phyloP scores from a whole-genome alignment of 352 stramenopile genomes.

The Pythium coloratum region DNA sequence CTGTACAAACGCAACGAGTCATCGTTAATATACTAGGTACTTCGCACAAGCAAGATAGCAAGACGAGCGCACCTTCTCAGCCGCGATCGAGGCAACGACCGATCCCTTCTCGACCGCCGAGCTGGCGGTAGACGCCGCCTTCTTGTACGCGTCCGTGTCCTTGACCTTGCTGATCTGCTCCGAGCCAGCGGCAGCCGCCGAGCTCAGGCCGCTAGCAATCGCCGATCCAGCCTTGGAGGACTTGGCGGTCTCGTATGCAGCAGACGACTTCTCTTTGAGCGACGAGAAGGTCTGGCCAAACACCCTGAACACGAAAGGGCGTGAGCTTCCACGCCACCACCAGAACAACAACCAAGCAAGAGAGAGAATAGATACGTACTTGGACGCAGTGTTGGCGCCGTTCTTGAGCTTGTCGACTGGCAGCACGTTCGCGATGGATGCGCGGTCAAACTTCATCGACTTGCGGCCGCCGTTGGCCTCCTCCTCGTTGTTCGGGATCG shows the following conservation, averaged over 20 bases:
- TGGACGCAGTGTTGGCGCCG: slow-evolving; percentile 71
- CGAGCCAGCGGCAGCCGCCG: slow-evolving; percentile 56
- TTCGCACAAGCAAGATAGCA: neutral
- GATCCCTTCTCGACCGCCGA: slow-evolving; percentile 62
- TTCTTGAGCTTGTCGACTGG: slow-evolving; percentile 90
- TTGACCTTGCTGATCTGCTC: slow-evolving; percentile 82
- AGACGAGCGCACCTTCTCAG: slow-evolving; percentile 55
- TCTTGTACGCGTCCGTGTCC: slow-evolving; percentile 86
- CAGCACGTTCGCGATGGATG: slow-evolving; percentile 77
- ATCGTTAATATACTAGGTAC: neutral
- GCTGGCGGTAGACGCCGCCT: slow-evolving; percentile 62
- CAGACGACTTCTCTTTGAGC: slow-evolving; percentile 74
- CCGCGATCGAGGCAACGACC: slow-evolving; percentile 58
- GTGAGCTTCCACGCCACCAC: neutral
- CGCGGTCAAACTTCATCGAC: slow-evolving; percentile 42
- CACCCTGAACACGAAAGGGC: slow-evolving; percentile 37
- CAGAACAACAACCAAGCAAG: neutral
- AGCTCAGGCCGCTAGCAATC: slow-evolving; percentile 64
- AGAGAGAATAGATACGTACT: slow-evolving; percentile 37
- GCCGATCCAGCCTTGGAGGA: slow-evolving; percentile 69
- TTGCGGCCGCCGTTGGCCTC: slow-evolving; percentile 35
- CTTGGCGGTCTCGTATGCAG: slow-evolving; percentile 76
- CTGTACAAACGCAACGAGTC: slow-evolving; percentile 30
- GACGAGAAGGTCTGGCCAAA: slow-evolving; percentile 65
- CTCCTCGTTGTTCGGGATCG: slow-evolving; percentile 30